Base-by-base conservation (phyloP, 129 eudicot species). In the Erigeron canadensis region DNA sequence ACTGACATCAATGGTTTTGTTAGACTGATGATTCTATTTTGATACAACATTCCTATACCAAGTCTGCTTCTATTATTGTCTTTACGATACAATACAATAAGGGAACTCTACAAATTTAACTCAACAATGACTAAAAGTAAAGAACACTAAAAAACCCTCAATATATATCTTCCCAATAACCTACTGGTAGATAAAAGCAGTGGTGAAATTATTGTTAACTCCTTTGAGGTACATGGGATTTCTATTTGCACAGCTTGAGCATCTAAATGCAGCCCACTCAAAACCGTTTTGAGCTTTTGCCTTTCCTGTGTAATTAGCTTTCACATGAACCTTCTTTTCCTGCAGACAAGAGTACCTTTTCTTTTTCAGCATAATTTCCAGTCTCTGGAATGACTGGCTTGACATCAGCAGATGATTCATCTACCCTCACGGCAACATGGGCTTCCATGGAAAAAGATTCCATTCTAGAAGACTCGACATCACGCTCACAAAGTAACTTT, bases 221-320 rank as follows among this genome's bases (percentile, higher is more conserved):
- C 11, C 58, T 43, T 71, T 42, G 53, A 21, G 65, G 22, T 74
- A 74, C 65, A 74, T 16, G 41, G 16, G 39, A 65, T 53, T 38
- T 50, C 8, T 43, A 40, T 42, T 66, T 42, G 51, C 43, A 5
- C 10, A 28, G 12, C 40, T 64, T 64, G 15, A 8, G 48, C 39
- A 46, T 44, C 46, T 58, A 16, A 70, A 71, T 43, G 51, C 70
- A 16, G 15, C 18, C 13, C 21, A 38, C 65, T 64, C 42, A 41
- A 50, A 46, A 39, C 1, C 8, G 58, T 1, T 7, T 13, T 22
- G 22, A 53, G 10, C 58, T 53, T 53, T 53, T 53, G 23, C 22
- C 58, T 53, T 63, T 73, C 46, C 12, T 66, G 38, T 7, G 21
- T 16, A 17, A 34, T 10, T 62, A 22, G 19, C 13, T 73, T 72